phyloP scores from a whole-genome alignment of 192 early-diverging fungal species.

The Linderina pennispora region DNA sequence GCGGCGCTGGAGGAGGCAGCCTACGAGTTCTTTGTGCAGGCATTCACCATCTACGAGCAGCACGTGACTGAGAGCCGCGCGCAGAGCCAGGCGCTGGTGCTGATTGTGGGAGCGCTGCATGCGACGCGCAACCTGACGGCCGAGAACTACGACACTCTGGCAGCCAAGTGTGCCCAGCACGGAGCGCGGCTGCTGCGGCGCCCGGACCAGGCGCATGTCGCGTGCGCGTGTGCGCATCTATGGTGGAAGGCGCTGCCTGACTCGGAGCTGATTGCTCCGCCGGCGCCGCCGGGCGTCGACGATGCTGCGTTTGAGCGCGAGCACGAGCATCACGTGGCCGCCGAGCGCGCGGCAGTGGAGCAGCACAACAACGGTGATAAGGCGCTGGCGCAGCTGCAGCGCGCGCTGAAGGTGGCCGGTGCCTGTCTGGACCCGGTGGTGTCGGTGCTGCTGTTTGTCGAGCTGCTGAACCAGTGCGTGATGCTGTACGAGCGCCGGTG shows the following conservation, averaged over 20 bases:
- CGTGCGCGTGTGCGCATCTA: conserved; percentile 79
- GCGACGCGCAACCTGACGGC: conserved; percentile 73
- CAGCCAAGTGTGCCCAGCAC: conserved; percentile 86
- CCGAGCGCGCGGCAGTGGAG: conserved; percentile 49
- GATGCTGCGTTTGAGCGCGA: conserved; percentile 27
- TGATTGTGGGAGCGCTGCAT: conserved; percentile 82
- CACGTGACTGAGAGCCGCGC: conserved; percentile 87
- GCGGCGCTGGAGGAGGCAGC: conserved; percentile 86
- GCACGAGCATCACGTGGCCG: conserved; percentile 40
- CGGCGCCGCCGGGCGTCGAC: conserved; percentile 43
- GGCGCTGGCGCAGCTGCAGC: conserved; percentile 88
- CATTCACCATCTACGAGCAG: conserved; percentile 96
- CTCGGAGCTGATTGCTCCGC: conserved; percentile 40
- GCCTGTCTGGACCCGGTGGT: conserved; percentile 84
- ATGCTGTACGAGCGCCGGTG: conserved; percentile 94
- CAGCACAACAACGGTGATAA: conserved; percentile 81
- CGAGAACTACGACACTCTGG: conserved; percentile 95
- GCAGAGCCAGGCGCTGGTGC: conserved; percentile 84
- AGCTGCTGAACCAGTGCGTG: conserved; percentile 90
- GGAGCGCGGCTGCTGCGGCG: conserved; percentile 88
- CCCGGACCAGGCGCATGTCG: conserved; percentile 87
- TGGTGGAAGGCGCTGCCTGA: conserved; percentile 74
- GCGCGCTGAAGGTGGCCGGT: conserved; percentile 92
- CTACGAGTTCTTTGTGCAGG: conserved; percentile 98
- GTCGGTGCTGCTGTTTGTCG: conserved; percentile 93